Evolutionary conservation across 2,329 filamentous ascomycete genomes (phyloP), one percentile per base, ranked within the genome.

Genomic region (Teratosphaeria epicoccoides): DNA sequence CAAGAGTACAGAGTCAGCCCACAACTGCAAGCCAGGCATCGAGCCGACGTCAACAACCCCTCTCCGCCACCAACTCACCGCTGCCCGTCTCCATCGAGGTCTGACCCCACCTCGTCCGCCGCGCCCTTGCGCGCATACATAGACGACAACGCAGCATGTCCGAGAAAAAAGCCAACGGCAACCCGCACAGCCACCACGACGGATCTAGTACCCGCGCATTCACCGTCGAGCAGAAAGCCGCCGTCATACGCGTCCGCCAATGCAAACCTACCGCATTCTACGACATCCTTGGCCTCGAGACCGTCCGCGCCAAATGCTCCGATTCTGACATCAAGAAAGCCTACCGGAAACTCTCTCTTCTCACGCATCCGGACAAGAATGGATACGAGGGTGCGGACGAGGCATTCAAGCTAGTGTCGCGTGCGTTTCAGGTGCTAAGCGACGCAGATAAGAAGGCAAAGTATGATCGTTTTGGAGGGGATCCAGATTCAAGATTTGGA

Each of bases 321-420:
- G 91, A 97, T 61, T 71, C 76, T 56, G 91, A 97, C 64, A 89
- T 98, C 67, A 98, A 97, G 71, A 97, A 97, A 75, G 91, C 93
- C 6, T 98, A 98, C 73, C 82, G 91, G 65, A 97, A 95, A 73
- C 79, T 94, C 68, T 93, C 87, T 67, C 75, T 98, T 63, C 77
- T 97, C 65, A 98, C 93, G 54, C 93, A 98, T 76, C 93, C 93
- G 57, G 93, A 98, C 76, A 98, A 98, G 76, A 98, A 98, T 77
- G 90, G 90, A 48, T 90, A 96, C 68, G 84, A 91, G 33, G 83
- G 94, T 54, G 91, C 93, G 51, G 93, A 96, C 68, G 93, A 98
- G 74, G 93, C 93, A 26, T 98, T 98, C 75, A 98, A 98, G 76
- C 87, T 96, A 87, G 89, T 98, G 23, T 87, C 88, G 64, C 80